Percentiles rank a stretch among this genome's conserved stretches.
phyloP scores from a whole-genome alignment of 2,329 filamentous ascomycete species.

The Plenodomus tracheiphilus region DNA sequence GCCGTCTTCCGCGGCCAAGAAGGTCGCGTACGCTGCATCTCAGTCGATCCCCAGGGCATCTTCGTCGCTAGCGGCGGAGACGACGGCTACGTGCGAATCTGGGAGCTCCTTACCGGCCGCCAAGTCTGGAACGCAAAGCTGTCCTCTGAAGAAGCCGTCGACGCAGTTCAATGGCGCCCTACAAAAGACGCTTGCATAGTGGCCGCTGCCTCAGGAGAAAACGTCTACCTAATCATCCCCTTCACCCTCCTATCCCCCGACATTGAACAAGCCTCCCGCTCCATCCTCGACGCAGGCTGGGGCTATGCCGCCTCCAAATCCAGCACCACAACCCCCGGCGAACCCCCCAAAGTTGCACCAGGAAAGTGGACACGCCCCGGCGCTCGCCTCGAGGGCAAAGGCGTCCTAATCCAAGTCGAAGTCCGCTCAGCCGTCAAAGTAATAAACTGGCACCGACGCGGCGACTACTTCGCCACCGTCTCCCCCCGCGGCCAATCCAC shows the following conservation, averaged over 20 bases:
- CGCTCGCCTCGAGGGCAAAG: conserved; percentile 70
- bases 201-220: conserved; percentile 81
- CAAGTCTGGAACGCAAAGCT: conserved; percentile 85
- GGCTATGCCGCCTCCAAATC: conserved; percentile 78
- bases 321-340: conserved; percentile 52
- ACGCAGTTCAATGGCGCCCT: conserved; percentile 87
- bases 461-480: conserved; percentile 92
- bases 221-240: conserved; percentile 80
- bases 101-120: conserved; percentile 83
- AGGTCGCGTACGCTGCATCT: conserved; percentile 80
- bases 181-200: conserved; percentile 78
- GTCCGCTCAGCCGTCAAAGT: conserved; percentile 82
- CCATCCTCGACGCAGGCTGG: conserved; percentile 84
- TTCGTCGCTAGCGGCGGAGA: conserved; percentile 92
- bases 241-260: conserved; percentile 69
- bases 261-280: conserved; percentile 72
- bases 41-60: conserved; percentile 81
- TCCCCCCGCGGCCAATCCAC: conserved; percentile 76
- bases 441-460: conserved; percentile 89
- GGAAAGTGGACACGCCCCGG: conserved; percentile 85
- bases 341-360: conserved; percentile 71
- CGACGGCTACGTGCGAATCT: conserved; percentile 88
- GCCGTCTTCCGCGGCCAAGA: conserved; percentile 87
- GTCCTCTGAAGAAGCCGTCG: conserved; percentile 76
- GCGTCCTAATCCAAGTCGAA: conserved; percentile 78